A percentile compares a stretch with the other conserved stretches of the same genome.
Evolutionary conservation across 352 stramenopile species (phyloP).

Genomic region (Blastocystis sp.): DNA sequence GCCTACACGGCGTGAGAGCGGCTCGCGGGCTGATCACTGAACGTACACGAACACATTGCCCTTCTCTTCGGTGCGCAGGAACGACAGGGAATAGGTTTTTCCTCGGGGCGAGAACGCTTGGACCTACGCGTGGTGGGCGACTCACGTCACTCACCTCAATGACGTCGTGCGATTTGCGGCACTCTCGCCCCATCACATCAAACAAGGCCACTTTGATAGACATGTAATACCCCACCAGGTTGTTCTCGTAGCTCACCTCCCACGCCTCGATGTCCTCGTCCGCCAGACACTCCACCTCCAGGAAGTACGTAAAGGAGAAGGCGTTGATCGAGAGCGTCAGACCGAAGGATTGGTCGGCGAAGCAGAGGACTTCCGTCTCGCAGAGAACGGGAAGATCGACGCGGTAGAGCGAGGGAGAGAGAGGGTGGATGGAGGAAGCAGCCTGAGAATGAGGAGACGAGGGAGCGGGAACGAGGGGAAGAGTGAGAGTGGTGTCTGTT

Average conservation of each 20-base stretch:
- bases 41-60: not conserved
- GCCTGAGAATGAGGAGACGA: not conserved
- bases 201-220: not conserved
- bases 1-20: not conserved
- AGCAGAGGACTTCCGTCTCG: not conserved
- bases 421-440: not conserved
- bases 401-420: not conserved
- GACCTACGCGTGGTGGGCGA: no score
- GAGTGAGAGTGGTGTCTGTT: not conserved
- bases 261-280: not conserved
- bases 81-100: not conserved
- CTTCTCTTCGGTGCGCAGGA: not conserved
- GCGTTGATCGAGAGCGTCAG: not conserved
- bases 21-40: not conserved
- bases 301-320: not conserved
- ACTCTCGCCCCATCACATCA: not conserved
- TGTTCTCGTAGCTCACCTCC: not conserved
- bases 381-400: slow-evolving; percentile 52
- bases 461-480: not conserved
- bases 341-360: not conserved
- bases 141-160: not conserved
- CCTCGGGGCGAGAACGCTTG: no score
- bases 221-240: not conserved
- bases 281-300: not conserved
- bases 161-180: not conserved